phyloP scores from a whole-genome alignment of 176 grass and related monocot species.

The Bothriochloa decipiens region DNA sequence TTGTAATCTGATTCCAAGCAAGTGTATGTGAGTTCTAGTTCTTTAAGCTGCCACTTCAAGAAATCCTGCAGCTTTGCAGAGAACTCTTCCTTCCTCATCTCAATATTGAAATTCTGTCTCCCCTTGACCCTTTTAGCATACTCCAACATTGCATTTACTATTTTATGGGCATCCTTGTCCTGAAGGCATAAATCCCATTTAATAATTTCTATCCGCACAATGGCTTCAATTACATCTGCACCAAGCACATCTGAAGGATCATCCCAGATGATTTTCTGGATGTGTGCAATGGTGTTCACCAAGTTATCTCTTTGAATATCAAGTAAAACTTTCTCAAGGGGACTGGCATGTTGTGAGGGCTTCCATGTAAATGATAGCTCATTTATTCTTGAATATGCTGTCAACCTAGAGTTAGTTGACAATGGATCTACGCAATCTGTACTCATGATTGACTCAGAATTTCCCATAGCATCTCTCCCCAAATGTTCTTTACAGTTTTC shows the following conservation, averaged over 20 bases:
- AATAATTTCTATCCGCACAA: constrained; percentile 44
- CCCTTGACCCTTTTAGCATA: constrained; percentile 52
- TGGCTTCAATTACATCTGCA: constrained; percentile 48
- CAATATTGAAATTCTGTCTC: constrained; percentile 44
- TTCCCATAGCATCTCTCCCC: constrained; percentile 25
- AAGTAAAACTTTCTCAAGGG: constrained; percentile 47
- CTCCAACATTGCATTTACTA: constrained; percentile 48
- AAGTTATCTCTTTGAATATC: constrained; percentile 50
- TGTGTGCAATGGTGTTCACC: constrained; percentile 36
- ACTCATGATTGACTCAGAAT: constrained; percentile 25
- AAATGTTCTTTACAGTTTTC: constrained; percentile 24
- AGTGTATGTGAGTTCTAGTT: constrained; percentile 43
- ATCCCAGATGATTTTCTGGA: constrained; percentile 48
- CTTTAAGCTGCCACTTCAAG: constrained; percentile 53
- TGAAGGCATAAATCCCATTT: constrained; percentile 41
- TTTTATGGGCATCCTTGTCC: constrained; percentile 46
- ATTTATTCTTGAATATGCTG: constrained; percentile 31
- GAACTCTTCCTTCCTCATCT: constrained; percentile 48
- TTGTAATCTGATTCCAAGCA: constrained; percentile 53
- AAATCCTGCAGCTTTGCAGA: constrained; percentile 47
- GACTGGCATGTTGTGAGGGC: constrained; percentile 19
- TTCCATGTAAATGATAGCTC: constrained; percentile 47
- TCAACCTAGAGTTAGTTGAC: constrained; percentile 15
- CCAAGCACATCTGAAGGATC: constrained; percentile 28
- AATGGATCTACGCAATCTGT: constrained; percentile 23